Base-by-base conservation (phyloP, 2,329 filamentous ascomycete genomes). In the Biscogniauxia mediterranea region DNA sequence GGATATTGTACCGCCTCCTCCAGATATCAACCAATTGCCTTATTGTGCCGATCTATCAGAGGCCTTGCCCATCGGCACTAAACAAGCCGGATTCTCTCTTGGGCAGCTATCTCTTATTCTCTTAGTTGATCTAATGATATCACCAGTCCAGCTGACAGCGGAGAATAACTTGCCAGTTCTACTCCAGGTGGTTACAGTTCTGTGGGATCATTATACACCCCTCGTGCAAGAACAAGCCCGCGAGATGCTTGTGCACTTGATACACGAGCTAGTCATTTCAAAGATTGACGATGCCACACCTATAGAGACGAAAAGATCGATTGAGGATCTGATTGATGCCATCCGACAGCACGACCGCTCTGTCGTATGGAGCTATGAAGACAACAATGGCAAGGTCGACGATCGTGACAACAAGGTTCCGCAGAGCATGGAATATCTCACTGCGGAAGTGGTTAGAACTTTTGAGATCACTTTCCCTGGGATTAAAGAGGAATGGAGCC, bases 151-250 rank as follows among this genome's bases (percentile, higher is more conserved):
- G 56, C 81, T 98, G 17, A 83, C 86, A 1, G 82, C 87, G 19
- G 92, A 97, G 54, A 91, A 90, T 32, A 32, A 32, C 68, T 85
- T 98, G 2, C 92, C 94, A 1, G 84, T 96, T 25, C 80, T 99
- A 20, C 80, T 99, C 15, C 95, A 99, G 75, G 91, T 97, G 8
- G 89, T 97, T 5, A 89, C 94, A 13, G 92, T 98, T 3, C 84
- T 98, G 1, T 99, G 95, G 95, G 96, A 99, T 74, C 94, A 98
- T 71, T 97, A 99, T 71, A 97, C 92, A 1, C 88, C 92, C 2
- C 85, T 97, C 11, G 95, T 99, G 1, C 94, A 98, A 74, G 95
- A 98, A 68, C 94, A 99, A 75, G 93, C 96, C 28, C 88, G 93
- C 55, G 95, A 99, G 76, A 97, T 99, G 93, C 85, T 99, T 17